Base-by-base conservation (phyloP, 345 rosid genomes). In the Rhodamnia argentea region DNA sequence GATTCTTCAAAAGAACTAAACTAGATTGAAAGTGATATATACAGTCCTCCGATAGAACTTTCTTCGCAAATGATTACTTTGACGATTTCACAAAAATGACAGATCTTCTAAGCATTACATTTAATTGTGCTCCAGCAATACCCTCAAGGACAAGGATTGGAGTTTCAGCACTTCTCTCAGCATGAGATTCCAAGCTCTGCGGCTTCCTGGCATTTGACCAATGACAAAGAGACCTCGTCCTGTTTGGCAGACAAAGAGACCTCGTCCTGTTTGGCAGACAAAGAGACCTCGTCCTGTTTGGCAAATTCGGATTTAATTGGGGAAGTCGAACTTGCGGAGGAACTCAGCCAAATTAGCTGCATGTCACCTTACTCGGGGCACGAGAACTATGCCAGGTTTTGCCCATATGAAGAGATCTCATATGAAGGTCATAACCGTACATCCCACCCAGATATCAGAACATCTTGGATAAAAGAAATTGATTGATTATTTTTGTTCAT, bases 1-100 rank as follows among this genome's bases (percentile, higher is more conserved):
- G 94, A 93, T 86, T 92, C 98, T 52, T 91, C 93, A 13, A 91
- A 92, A 96, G 96, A 92, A 84, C 37, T 78, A 82, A 47, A 57
- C 47, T 27, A 26, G 44, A 64, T 64, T 16, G 32, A 32, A 64
- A 32, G 37, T 64, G 78, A 64, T 44, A 64, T 32, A 27, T 27
- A 16, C 78, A 32, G 37, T 64, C 78, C 44, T 64, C 37, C 24
- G 16, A 37, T 64, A 64, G 78, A 18, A 70, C 81, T 70, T 37
- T 70, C 47, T 70, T 70, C 13, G 10, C 78, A 70, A 37, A 70
- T 70, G 78, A 70, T 10, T 18, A 70, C 78, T 70, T 18, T 37
- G 26, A 32, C 12, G 78, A 37, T 37, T 70, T 70, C 47, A 32
- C 78, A 32, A 70, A 70, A 70, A 37, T 70, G 78, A 70, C 81